These are phyloP conservation scores for Bipolaris bicolor DNA, from an alignment of 2,329 filamentous ascomycete species.

Conservation along the genomic window DNA sequence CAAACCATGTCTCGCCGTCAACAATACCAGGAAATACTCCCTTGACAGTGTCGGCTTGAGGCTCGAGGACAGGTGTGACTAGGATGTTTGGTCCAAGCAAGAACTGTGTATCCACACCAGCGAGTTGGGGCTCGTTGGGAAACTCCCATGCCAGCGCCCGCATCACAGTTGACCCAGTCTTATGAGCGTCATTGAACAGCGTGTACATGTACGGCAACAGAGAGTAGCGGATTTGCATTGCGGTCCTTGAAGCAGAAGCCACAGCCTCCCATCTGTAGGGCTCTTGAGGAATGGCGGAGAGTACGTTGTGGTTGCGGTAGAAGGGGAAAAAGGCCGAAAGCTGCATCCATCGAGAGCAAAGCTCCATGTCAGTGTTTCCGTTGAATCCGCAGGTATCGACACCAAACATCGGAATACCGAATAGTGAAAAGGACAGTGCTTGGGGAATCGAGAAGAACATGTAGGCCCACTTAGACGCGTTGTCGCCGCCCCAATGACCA, in stretches of 20 bases:
- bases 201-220: constrained; percentile 80
- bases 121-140: constrained; percentile 71
- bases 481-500: constrained; percentile 81
- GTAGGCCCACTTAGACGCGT: constrained; percentile 71
- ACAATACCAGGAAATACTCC: constrained; percentile 73
- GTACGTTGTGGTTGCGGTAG: constrained; percentile 76
- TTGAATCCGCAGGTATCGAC: constrained; percentile 68
- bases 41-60: constrained; percentile 65
- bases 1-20: constrained; percentile 71
- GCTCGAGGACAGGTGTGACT: constrained; percentile 70
- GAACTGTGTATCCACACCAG: constrained; percentile 72
- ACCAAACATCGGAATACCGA: constrained; percentile 79
- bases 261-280: constrained; percentile 74
- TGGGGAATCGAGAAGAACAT: constrained; percentile 81
- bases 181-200: constrained; percentile 70
- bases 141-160: constrained; percentile 77
- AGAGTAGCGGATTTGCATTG: constrained; percentile 73
- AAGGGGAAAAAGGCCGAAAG: constrained; percentile 77
- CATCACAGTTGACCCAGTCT: constrained; percentile 72
- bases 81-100: constrained; percentile 70
- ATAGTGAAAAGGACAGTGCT: constrained; percentile 75
- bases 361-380: constrained; percentile 69
- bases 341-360: constrained; percentile 78
- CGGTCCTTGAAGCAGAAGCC: constrained; percentile 65
- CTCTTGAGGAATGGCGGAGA: constrained; percentile 69